Evolutionary conservation across 768 basidiomycete species (phyloP), one percentile per base, ranked within the genome.

Genomic region (Boletus pseudo-olivaceus): DNA sequence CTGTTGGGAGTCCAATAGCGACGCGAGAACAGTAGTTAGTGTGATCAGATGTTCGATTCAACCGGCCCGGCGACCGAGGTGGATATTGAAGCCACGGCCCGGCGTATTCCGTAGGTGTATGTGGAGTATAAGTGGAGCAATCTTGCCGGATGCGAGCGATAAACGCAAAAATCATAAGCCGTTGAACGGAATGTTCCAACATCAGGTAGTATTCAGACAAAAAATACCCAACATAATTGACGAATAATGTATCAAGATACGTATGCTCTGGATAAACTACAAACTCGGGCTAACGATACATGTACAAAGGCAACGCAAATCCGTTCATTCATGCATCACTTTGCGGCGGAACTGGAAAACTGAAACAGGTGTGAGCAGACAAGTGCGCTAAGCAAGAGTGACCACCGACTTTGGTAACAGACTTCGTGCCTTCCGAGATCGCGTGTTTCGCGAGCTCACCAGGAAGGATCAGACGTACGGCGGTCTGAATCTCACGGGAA

Each of bases 401-500:
- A 43, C 32, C n/a, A 71, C 82, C 15, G 47, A 84, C 85, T 70
- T 85, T 95, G 68, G 90, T 94, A 61, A 93, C 92, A 46, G 87
- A 88, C 75, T 93, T 93, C 57, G 91, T 96, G 49, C 94, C 94
- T 76, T 96, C 93, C 49, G 91, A 96, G 42, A 70, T 70, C 4
- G 70, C 69, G 33, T 70, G 69, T 80, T 95, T 96, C 66, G 92
- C 88, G 50, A 96, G 85, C 75, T 95, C 93, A 71, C 92, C 93
- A 63, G 96, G 94, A 26, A 99, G 88, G 73, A 99, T 96, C 51
- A 98, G 84, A 59, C 96, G 90, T 49, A 98, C 97, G 41, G 94
- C 83, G 35, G 96, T 98, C 73, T 98, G 95, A 62, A 98, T 98
- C 76, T 98, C 95, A 59, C 95, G 93, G 47, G 94, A 97, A 38